These are phyloP conservation scores for Penicillium sp. DNA, from an alignment of 2,329 filamentous ascomycete genomes.

Conservation along the genomic window DNA sequence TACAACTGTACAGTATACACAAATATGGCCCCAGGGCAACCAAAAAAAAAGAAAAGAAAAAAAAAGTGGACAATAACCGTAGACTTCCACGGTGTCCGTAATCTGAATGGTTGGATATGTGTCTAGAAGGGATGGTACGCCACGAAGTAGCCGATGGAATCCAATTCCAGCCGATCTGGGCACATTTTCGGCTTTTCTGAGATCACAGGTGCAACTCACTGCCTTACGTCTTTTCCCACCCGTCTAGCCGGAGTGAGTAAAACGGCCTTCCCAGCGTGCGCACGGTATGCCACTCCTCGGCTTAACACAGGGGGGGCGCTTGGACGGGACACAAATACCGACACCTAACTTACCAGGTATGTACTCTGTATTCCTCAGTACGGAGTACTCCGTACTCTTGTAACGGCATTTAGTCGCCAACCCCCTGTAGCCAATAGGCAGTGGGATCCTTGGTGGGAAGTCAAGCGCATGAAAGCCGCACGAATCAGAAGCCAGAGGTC, in stretches of 20 bases:
- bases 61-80: not conserved
- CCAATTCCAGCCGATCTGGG: conserved; percentile 5
- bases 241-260: conserved; percentile 6
- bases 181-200: conserved; percentile 1
- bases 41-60: no score
- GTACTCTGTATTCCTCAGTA: not conserved
- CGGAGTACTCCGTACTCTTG: not conserved
- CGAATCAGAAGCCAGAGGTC: conserved; percentile 11
- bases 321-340: conserved; percentile 8
- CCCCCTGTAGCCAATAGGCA: not conserved
- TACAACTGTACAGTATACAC: not conserved
- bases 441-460: not conserved
- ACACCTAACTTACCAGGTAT: not conserved
- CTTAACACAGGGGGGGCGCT: not conserved
- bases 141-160: conserved; percentile 5
- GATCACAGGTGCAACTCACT: conserved; percentile 21
- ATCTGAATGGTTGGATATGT: not conserved
- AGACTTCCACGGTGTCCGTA: not conserved
- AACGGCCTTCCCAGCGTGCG: not conserved
- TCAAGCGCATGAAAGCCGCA: conserved; percentile 10
- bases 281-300: not conserved
- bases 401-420: not conserved
- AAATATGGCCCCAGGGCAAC: no score
- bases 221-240: not conserved
- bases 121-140: conserved; percentile 1